These are phyloP conservation scores for Miscanthus lutarioriparius DNA, from an alignment of 176 grass and related monocot species.

Conservation along the genomic window DNA sequence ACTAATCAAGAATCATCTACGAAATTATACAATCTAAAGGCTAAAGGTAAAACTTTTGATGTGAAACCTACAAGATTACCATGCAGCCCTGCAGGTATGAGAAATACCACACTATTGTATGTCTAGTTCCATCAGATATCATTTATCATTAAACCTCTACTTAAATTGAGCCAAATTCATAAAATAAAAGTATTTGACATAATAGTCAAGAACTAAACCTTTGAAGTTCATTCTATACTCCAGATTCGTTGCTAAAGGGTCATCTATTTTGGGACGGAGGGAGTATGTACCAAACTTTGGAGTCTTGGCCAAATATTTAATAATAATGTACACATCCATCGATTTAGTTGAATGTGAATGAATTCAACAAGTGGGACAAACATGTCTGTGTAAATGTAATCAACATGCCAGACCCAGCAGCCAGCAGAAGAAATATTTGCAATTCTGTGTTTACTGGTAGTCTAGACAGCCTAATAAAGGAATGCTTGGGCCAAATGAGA, in stretches of 20 bases:
- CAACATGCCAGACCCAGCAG: background rate
- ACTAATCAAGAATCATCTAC: background rate
- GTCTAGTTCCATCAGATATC: background rate
- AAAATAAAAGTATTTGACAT: background rate
- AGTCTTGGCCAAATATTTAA: background rate
- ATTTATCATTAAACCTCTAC: background rate
- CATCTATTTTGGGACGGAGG: too few species aligned
- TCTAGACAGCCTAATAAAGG: constrained; percentile 1
- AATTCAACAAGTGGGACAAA: background rate
- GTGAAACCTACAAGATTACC: background rate
- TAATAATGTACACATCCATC: background rate
- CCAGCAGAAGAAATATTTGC: background rate
- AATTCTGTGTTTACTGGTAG: background rate
- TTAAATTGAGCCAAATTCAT: background rate
- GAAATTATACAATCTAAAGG: background rate
- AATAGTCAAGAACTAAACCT: background rate
- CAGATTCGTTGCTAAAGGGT: too few species aligned
- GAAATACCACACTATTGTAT: background rate
- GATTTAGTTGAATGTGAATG: background rate
- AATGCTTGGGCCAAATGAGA: constrained; percentile 8
- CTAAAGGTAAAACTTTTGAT: background rate
- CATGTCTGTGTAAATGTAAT: background rate
- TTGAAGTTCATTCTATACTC: background rate
- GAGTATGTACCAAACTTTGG: background rate
- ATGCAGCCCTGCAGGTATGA: background rate